Evolutionary conservation across 495 filamentous ascomycete species (phyloP).

Genomic region (Aspergillus olivimuriae): DNA sequence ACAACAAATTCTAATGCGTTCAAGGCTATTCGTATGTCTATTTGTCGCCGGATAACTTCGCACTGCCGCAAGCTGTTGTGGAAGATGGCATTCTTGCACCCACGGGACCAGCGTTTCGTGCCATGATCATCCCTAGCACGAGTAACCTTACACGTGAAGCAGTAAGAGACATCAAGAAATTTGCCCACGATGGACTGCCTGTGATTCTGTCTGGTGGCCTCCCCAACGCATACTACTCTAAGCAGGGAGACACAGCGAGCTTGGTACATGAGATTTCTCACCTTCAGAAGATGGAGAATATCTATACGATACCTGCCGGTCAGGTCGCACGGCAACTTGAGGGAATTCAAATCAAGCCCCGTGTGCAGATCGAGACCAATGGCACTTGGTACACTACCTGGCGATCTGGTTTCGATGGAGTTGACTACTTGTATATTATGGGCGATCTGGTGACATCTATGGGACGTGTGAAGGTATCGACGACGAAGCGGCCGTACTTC

Average conservation of each 20-base stretch:
- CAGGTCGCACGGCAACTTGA: conserved; percentile 20
- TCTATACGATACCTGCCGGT: conserved; percentile 9
- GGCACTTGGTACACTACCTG: conserved; percentile 30
- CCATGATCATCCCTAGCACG: conserved; percentile 34
- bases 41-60: conserved; percentile 42
- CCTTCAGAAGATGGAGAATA: conserved; percentile 13
- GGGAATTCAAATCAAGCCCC: conserved; percentile 13
- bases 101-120: conserved; percentile 36
- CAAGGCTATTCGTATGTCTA: conserved; percentile 47
- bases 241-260: conserved; percentile 8
- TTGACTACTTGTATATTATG: conserved; percentile 35
- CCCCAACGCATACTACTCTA: conserved; percentile 19
- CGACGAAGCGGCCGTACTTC: conserved; percentile 25
- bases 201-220: conserved; percentile 32
- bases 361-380: conserved; percentile 18
- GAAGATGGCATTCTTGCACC: conserved; percentile 29
- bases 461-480: conserved; percentile 20
- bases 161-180: conserved; percentile 27
- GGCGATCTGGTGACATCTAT: conserved; percentile 24
- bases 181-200: conserved; percentile 35
- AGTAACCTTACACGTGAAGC: conserved; percentile 31
- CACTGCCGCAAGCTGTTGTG: conserved; percentile 26
- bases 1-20: neutral
- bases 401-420: conserved; percentile 17
- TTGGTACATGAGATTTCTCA: conserved; percentile 1